Evolutionary conservation across 1,284 basidiomycete genomes (phyloP).

Genomic region (Trametes hirsuta): DNA sequence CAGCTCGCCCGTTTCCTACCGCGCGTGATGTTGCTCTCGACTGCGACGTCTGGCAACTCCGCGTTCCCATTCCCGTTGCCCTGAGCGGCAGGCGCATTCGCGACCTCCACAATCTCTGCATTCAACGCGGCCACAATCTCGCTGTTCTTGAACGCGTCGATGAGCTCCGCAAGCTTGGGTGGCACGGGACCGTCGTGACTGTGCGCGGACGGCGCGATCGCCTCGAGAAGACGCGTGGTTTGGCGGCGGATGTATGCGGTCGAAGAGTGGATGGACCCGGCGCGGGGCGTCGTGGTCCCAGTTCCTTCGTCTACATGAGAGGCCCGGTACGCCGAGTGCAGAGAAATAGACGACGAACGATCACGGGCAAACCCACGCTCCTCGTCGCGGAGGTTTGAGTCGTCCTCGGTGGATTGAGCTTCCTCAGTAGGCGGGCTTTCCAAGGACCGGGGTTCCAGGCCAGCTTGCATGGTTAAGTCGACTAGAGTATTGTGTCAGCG

Average conservation of each 20-base stretch:
- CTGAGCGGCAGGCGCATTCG: constrained; percentile 27
- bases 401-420: constrained; percentile 34
- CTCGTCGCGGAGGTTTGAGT: constrained; percentile 59
- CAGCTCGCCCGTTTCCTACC: constrained; percentile 86
- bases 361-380: constrained; percentile 50
- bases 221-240: constrained; percentile 78
- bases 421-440: constrained; percentile 42
- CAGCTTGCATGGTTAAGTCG: constrained; percentile 85
- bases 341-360: constrained; percentile 38
- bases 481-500: constrained; percentile 44
- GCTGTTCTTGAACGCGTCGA: constrained; percentile 73
- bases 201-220: constrained; percentile 49
- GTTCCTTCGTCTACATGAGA: constrained; percentile 42
- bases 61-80: constrained; percentile 36
- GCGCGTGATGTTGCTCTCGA: constrained; percentile 68
- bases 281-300: constrained; percentile 47
- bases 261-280: constrained; percentile 50
- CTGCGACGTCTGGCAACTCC: constrained; percentile 64
- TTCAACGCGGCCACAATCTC: constrained; percentile 66
- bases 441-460: constrained; percentile 46
- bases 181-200: constrained; percentile 49
- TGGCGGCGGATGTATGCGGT: constrained; percentile 68
- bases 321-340: constrained; percentile 34
- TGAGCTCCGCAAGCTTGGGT: constrained; percentile 74
- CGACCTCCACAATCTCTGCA: constrained; percentile 59